phyloP scores from a whole-genome alignment of 805 yeast genomes.

The Candida palmyrensis region DNA sequence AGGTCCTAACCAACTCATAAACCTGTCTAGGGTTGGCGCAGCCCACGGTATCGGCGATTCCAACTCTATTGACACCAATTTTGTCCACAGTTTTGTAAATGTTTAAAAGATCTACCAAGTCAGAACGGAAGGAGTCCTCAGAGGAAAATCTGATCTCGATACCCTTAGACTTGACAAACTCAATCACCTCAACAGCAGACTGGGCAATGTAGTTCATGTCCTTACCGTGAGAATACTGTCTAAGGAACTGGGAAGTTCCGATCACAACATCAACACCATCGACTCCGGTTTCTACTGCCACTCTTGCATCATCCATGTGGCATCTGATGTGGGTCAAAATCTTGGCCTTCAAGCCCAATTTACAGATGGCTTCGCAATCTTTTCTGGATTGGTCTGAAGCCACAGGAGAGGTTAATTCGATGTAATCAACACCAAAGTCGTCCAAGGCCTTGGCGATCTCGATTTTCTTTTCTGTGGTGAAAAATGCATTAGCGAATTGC shows the following conservation, averaged over 20 bases:
- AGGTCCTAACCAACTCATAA: conserved; percentile 90
- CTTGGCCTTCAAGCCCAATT: conserved; percentile 92
- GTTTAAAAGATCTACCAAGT: conserved; percentile 89
- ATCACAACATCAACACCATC: conserved; percentile 99
- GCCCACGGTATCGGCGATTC: conserved; percentile 99
- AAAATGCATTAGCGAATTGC: conserved; percentile 97
- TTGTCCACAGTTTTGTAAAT: conserved; percentile 95
- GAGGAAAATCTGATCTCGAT: conserved; percentile 95
- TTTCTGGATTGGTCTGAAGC: conserved; percentile 90
- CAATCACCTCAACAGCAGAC: conserved; percentile 93
- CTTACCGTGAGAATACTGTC: conserved; percentile 95
- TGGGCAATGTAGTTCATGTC: conserved; percentile 98
- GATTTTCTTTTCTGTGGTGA: conserved; percentile 88
- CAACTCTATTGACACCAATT: conserved; percentile 97
- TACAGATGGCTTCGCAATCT: conserved; percentile 98
- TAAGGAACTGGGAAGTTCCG: conserved; percentile 92
- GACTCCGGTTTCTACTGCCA: conserved; percentile 97
- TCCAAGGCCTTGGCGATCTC: conserved; percentile 96
- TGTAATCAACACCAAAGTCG: conserved; percentile 97
- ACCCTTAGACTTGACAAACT: conserved; percentile 93
- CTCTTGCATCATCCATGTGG: conserved; percentile 97
- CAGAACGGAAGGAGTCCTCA: conserved; percentile 96
- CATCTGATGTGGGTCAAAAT: conserved; percentile 95
- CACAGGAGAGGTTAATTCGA: conserved; percentile 95
- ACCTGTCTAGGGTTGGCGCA: conserved; percentile 99